These are phyloP conservation scores for Thymus mandschuricus DNA, from an alignment of 257 asterid species.

Conservation along the genomic window DNA sequence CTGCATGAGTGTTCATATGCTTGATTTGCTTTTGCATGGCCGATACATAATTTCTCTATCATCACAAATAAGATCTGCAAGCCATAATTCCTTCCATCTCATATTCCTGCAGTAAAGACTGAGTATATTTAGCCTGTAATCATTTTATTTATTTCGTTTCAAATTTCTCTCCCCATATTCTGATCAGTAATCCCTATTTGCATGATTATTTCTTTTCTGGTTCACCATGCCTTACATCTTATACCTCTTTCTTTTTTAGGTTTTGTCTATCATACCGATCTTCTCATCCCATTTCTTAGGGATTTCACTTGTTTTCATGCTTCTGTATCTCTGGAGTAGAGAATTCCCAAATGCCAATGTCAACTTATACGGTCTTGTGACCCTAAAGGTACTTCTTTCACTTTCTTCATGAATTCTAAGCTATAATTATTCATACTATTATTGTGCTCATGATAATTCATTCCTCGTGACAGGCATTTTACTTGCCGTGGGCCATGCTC, in stretches of 20 bases:
- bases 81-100: slow-evolving; percentile 11
- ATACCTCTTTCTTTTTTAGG: slow-evolving; percentile 48
- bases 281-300: slow-evolving; percentile 75
- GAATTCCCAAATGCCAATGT: slow-evolving; percentile 85
- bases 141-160: neutral
- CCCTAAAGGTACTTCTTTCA: slow-evolving; percentile 65
- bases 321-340: slow-evolving; percentile 94
- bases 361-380: slow-evolving; percentile 84
- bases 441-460: slow-evolving; percentile 12
- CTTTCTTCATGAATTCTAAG: slow-evolving; percentile 17
- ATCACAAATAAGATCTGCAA: slow-evolving; percentile 15
- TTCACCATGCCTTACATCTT: slow-evolving; percentile 6
- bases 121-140: slow-evolving; percentile 1
- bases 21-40: slow-evolving; percentile 19
- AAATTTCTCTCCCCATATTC: neutral
- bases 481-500: slow-evolving; percentile 99
- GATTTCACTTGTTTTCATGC: slow-evolving; percentile 94
- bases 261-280: slow-evolving; percentile 70
- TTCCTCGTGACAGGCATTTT: slow-evolving; percentile 72
- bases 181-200: neutral
- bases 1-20: neutral
- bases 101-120: slow-evolving; percentile 7
- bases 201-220: slow-evolving; percentile 11
- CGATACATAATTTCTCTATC: neutral
- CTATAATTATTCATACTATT: neutral